Evolutionary conservation across 306 rosid genomes (phyloP), one percentile per base, ranked within the genome.

Genomic region (Betula pendula): DNA sequence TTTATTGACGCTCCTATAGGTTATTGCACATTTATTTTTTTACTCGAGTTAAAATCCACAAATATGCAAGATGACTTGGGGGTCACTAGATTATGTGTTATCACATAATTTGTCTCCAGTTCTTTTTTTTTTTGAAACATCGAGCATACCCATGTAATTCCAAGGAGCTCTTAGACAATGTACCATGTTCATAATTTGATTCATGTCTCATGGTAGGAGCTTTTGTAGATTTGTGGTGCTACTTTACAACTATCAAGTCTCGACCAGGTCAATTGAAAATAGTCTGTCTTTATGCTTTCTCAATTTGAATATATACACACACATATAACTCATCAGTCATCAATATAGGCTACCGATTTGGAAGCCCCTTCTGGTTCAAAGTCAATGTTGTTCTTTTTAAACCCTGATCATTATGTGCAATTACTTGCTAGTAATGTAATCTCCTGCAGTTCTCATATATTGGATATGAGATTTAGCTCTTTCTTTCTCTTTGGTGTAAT

Each of bases 1-100:
- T 70, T 45, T 79, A 75, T 59, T 49, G 55, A 78, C 7, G 59
- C 78, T 45, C 72, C 72, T 63, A n/a, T 73, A 70, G 81, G 58
- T 55, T 22, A 40, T 81, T 50, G 33, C 24, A 51, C 10, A 24
- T 79, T 55, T 15, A 27, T 55, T 25, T 35, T 42, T 55, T 27
- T 35, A 70, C 65, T 50, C 75, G 48, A 42, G 59, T 6, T 67
- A 24, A 19, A 67, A 45, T 52, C 8, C 55, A 68, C 20, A 22
- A 48, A 58, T 48, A 33, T 16, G 50, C 27, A 48, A 49, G 27
- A 47, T 47, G 43, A 6, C 50, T 4, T 27, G 55, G 15, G 59
- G 24, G 9, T 10, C 27, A 1, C 16, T 29, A 22, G 17, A 12
- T 71, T 48, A 12, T 48, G 16, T 25, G 60, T 44, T 71, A 16